Evolutionary conservation across 2,329 filamentous ascomycete species (phyloP), one percentile per base, ranked within the genome.

Genomic region (Microdochium nivale): DNA sequence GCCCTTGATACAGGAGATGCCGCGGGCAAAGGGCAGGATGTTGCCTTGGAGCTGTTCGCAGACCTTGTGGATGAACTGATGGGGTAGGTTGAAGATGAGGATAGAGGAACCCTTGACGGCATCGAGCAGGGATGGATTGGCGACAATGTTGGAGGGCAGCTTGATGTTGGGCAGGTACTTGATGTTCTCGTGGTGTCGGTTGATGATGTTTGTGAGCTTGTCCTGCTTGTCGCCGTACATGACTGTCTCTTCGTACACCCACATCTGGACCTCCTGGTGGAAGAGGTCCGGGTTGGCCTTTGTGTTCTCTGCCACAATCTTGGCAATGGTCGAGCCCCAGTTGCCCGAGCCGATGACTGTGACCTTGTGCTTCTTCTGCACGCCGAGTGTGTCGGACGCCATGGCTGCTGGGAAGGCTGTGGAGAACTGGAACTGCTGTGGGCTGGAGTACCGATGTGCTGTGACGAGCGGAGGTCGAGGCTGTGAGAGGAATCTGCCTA

Each of bases 1-100:
- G 60, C 94, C 94, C 77, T 99, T 99, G 74, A 97, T 96, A 71
- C 94, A 99, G 66, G 90, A 95, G 64, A 99, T 90, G 53, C 90
- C 94, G 56, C 95, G 84, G 25, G 94, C 92, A 63, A 84, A 97
- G 7, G 94, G 94, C 27, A 96, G 72, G 58, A 96, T 95, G 62
- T 96, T 85, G 54, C 92, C 94, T 63, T 86, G 79, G 55, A 99
- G 77, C 67, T 90, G 84, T 57, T 87, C 80, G 74, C 91, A 96
- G 55, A 91, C 87, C 56, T 86, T 86, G 65, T 81, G 81, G 65
- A 99, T 96, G 69, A 99, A 99, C 70, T 96, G 90, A 72, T 99
- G 94, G 25, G 94, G 88, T 53, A 96, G 80, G 73, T 97, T 97
- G 80, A 99, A 99, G 66, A 99, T 79, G 56, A 99, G 82, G 56